Base-by-base conservation (phyloP, 495 filamentous ascomycete species). In the Podospora pseudoanserina region DNA sequence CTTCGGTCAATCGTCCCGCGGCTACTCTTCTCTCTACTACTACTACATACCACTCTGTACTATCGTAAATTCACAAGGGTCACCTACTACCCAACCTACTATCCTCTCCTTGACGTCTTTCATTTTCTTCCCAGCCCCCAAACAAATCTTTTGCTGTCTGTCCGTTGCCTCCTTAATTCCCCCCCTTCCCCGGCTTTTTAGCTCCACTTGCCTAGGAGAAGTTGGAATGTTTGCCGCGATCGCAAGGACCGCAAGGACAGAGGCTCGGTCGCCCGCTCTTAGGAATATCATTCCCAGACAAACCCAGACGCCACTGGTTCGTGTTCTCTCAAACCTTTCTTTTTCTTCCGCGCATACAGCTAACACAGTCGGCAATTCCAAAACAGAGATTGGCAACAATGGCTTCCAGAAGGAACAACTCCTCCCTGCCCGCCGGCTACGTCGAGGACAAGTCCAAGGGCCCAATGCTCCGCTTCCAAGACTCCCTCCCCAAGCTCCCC, bases 391-490 rank as follows among this genome's bases (percentile, higher is more conserved):
- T 81, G 71, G 71, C 72, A 65, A 64, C 79, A 65, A 87, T 88
- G 85, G 82, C 79, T 67, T 77, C 71, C 74, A 79, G 73, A 70
- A 77, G 87, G 72, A 87, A 80, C 76, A 88, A 83, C 75, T 87
- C 84, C 78, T 87, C 87, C 73, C 80, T 89, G 63, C 88, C 87
- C 69, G 74, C 81, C 73, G 95, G 92, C 66, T 98, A 98, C 84
- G 89, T 84, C 73, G 96, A 98, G 81, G 93, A 99, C 79, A 85
- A 85, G 75, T 90, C 90, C 71, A 97, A 96, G 79, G 93, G 94
- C 70, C 86, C 89, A 20, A 97, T 96, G 92, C 89, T 98, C 70
- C 90, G 96, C 58, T 99, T 95, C 80, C 93, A 99, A 80, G 92
- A 98, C 53, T 97, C 94, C 27, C 88, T 99, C 26, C 96, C 96